Evolutionary conservation across 495 filamentous ascomycete species (phyloP).

Genomic region (Podospora fimiseda): DNA sequence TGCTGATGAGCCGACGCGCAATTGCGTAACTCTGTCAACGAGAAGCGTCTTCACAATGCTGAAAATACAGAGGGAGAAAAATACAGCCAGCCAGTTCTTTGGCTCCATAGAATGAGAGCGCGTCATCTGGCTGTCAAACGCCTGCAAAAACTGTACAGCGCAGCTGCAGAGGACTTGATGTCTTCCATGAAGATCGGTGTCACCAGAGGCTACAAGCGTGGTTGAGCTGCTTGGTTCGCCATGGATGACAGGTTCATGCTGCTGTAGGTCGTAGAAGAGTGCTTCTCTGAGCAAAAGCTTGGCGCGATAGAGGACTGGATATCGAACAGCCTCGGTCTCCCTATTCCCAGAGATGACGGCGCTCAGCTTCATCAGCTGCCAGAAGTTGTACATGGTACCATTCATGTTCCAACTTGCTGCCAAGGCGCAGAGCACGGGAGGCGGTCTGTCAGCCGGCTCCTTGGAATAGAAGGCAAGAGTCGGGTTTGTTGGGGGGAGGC

Average conservation of each 20-base stretch:
- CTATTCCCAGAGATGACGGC: constrained; percentile 36
- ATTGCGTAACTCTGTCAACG: constrained; percentile 36
- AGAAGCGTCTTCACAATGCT: constrained; percentile 43
- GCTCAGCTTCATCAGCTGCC: constrained; percentile 40
- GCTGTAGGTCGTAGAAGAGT: constrained; percentile 44
- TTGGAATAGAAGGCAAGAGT: constrained; percentile 34
- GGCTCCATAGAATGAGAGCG: constrained; percentile 31
- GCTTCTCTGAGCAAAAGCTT: constrained; percentile 44
- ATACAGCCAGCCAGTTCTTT: constrained; percentile 40
- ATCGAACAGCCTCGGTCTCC: constrained; percentile 33
- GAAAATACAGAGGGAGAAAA: constrained; percentile 45
- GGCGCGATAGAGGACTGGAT: constrained; percentile 42
- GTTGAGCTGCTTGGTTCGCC: constrained; percentile 33
- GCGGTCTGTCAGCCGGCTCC: constrained; percentile 34
- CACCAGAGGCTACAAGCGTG: constrained; percentile 31
- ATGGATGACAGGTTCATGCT: constrained; percentile 41
- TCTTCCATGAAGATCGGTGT: constrained; percentile 39
- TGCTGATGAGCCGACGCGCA: constrained; percentile 26
- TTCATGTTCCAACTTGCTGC: constrained; percentile 44
- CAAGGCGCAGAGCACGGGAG: constrained; percentile 38
- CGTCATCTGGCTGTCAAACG: constrained; percentile 37
- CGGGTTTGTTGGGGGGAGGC: constrained; percentile 37
- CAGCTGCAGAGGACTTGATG: constrained; percentile 42
- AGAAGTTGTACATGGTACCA: constrained; percentile 38
- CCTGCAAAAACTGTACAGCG: constrained; percentile 42